Conservation (phyloP, 192 early-diverging fungal species). For the Coemansia sp. region DNA sequence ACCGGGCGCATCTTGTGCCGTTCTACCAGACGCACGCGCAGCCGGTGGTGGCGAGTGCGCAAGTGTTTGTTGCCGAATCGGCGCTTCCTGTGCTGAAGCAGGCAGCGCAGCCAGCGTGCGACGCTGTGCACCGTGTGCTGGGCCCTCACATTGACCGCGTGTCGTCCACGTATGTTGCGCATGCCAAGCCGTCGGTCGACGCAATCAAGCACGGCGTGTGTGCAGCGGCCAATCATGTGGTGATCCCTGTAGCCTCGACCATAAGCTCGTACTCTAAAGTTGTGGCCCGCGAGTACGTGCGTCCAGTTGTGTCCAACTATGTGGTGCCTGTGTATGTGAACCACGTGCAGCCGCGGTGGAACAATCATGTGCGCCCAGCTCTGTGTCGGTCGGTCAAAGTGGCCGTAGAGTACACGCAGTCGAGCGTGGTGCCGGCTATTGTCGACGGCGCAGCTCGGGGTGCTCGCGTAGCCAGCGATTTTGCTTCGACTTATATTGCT, state of each 20-base stretch:
- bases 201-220: slow-evolving; percentile 7
- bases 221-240: slow-evolving; percentile 2
- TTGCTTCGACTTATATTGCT: slow-evolving; percentile 29
- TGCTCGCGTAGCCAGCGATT: slow-evolving; percentile 11
- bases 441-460: slow-evolving; percentile 24
- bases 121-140: slow-evolving; percentile 18
- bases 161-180: slow-evolving; percentile 10
- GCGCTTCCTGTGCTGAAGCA: slow-evolving; percentile 22
- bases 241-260: slow-evolving; percentile 17
- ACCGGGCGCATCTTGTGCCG: slow-evolving; percentile 50
- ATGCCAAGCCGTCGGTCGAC: slow-evolving; percentile 34
- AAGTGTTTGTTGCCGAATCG: slow-evolving; percentile 20
- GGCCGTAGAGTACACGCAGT: slow-evolving; percentile 33
- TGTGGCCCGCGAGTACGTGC: slow-evolving; percentile 22
- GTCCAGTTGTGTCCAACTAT: slow-evolving; percentile 30
- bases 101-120: slow-evolving; percentile 26
- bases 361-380: slow-evolving; percentile 39
- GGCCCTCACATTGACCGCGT: slow-evolving; percentile 27
- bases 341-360: slow-evolving; percentile 45
- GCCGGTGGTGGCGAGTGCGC: slow-evolving; percentile 19
- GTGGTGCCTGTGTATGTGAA: slow-evolving; percentile 37
- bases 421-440: slow-evolving; percentile 32
- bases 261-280: not conserved
- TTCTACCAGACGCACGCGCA: slow-evolving; percentile 47
- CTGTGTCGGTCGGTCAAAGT: slow-evolving; percentile 27